Percentiles rank a stretch among this genome's conserved stretches.
These are phyloP conservation scores for Poa pratensis DNA, from an alignment of 176 grass and related monocot species.

Conservation along the genomic window DNA sequence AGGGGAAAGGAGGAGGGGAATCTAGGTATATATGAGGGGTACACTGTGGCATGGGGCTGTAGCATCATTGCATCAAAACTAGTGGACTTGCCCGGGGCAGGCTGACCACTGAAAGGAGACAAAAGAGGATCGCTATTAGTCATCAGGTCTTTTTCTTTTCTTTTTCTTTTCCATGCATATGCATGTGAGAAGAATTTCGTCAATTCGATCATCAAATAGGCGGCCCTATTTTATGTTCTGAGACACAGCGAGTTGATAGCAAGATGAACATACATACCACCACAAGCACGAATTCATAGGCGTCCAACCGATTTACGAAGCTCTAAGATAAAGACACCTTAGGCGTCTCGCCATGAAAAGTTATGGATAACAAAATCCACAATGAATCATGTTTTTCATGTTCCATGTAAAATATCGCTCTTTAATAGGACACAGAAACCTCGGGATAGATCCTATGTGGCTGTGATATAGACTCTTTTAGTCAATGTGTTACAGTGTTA, in stretches of 20 bases:
- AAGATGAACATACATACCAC: background rate
- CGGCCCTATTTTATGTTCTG: background rate
- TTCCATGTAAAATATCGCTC: too few relatives aligned
- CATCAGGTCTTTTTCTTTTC: conserved; percentile 37
- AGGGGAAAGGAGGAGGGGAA: conserved; percentile 41
- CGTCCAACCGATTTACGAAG: too few relatives aligned
- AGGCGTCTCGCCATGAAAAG: too few relatives aligned
- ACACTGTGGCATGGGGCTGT: conserved; percentile 35
- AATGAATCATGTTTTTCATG: too few relatives aligned
- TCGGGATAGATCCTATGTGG: background rate
- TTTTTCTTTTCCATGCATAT: background rate
- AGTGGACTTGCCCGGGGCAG: conserved; percentile 41
- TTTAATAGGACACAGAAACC: background rate
- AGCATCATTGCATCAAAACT: conserved; percentile 37
- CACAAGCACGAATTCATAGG: too few relatives aligned
- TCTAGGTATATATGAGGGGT: conserved; percentile 58
- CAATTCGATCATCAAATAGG: background rate
- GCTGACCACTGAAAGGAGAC: conserved; percentile 49
- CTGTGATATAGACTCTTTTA: too few relatives aligned
- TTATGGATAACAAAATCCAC: too few relatives aligned
- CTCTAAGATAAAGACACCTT: too few relatives aligned
- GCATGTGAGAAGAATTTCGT: background rate
- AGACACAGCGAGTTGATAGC: background rate
- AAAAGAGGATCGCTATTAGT: conserved; percentile 31
- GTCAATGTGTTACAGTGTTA: too few relatives aligned